Conservation (phyloP, 2,329 filamentous ascomycete genomes). For the Fusarium udum region DNA sequence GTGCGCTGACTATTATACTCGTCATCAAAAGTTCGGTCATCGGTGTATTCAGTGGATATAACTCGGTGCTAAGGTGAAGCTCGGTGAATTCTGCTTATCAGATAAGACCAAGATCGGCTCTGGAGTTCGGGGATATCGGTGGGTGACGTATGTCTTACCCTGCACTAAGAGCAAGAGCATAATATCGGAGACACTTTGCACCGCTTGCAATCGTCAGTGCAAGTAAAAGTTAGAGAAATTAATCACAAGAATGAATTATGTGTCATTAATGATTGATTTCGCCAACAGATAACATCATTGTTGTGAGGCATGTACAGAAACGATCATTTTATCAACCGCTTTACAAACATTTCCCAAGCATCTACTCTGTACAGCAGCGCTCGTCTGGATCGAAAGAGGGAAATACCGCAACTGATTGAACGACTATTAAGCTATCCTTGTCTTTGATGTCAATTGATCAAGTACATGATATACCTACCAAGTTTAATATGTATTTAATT, state of each 20-base stretch:
- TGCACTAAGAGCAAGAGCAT: background rate
- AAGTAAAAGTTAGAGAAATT: background rate
- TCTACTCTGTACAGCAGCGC: too few species aligned
- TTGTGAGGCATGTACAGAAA: background rate
- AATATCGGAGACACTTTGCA: background rate
- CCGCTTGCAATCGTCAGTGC: background rate
- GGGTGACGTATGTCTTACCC: background rate
- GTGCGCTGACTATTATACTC: background rate
- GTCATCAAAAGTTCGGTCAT: background rate
- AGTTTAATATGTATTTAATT: background rate
- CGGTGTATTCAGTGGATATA: background rate
- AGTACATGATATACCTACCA: background rate
- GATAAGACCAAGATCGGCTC: background rate
- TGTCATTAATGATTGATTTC: background rate
- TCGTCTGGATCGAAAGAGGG: fast-evolving
- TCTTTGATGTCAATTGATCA: too few species aligned
- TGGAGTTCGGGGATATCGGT: background rate
- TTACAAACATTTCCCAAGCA: too few species aligned
- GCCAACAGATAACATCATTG: background rate
- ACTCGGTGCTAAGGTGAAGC: background rate
- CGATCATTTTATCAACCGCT: too few species aligned
- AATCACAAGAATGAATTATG: fast-evolving
- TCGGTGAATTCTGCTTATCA: background rate
- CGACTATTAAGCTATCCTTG: fast-evolving
- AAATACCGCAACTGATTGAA: fast-evolving